Base-by-base conservation (phyloP, 192 early-diverging fungal genomes). In the Gaertneriomyces semiglobifer region DNA sequence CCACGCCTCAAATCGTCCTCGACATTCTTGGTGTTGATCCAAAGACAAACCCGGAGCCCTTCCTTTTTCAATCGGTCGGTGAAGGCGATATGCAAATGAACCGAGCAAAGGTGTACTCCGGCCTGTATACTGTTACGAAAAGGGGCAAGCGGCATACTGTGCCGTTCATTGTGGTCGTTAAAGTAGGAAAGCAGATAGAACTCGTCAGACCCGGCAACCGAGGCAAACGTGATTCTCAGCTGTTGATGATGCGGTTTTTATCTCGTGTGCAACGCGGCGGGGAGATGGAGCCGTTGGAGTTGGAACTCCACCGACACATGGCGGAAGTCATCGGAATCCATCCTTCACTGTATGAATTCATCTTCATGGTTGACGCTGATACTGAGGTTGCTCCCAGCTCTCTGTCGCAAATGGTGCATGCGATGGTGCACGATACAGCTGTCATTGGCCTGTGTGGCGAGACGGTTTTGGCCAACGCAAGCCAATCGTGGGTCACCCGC, bases 401-500 rank as follows among this genome's bases (percentile, higher is more conserved):
- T 11, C 55, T 77, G 11, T 53, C 38, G 7, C 67, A 64, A 33
- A 38, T 77, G 65, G 75, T 77, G 11, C 56, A 77, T 62, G 25
- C 55, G 5, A 77, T 77, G 75, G 46, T 62, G 44, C 81, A 91
- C 65, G 93, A 97, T 65, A 11, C 43, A 25, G 46, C 48, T 7
- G 64, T 96, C 51, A 89, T 94, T 55, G 93, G 93, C 48, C 82
- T 94, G 57, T 95, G 92, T 65, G 93, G 93, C 33, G 93, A 95
- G 66, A 96, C 93, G 0, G 83, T 85, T 54, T 74, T 96, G 44
- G 77, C 81, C n/a, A 93, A 94, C 68, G 87, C 92, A 74, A 84
- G 84, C 67, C 78, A 84, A 47, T 86, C 84, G 16, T 93, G 90
- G 91, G 89, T 91, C 91, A 90, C 74, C 90, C 93, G 79, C 90